Evolutionary conservation across 768 basidiomycete species (phyloP).

Genomic region (Boletus pseudo-olivaceus): DNA sequence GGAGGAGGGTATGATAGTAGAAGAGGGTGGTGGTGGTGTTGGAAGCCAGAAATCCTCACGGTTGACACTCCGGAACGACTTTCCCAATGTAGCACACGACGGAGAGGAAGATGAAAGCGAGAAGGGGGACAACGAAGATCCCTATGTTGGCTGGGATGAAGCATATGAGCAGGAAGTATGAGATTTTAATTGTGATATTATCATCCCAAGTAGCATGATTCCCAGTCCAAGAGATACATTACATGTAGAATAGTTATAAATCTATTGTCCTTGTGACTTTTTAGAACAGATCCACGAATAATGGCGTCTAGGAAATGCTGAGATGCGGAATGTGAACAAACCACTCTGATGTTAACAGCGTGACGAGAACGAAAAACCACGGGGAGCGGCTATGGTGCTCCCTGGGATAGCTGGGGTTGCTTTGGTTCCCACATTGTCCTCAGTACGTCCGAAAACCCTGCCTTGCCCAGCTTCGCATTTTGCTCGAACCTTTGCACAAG

Average conservation of each 20-base stretch:
- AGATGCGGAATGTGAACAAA: slow-evolving; percentile 1
- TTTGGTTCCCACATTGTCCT: slow-evolving; percentile 74
- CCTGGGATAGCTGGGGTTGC: slow-evolving; percentile 41
- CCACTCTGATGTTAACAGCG: slow-evolving; percentile 5
- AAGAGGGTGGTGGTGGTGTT: slow-evolving; percentile 40
- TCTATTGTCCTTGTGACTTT: slow-evolving; percentile 24
- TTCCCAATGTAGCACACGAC: slow-evolving; percentile 2
- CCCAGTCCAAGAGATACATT: slow-evolving; percentile 15
- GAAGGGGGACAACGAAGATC: slow-evolving; percentile 36
- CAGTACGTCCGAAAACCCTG: slow-evolving; percentile 88
- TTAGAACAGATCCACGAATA: slow-evolving; percentile 22
- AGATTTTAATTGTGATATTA: background rate
- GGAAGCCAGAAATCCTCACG: slow-evolving; percentile 33
- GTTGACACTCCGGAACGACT: slow-evolving; percentile 12
- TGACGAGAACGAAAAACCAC: slow-evolving; percentile 4
- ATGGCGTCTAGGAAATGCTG: slow-evolving; percentile 22
- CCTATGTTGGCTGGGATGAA: slow-evolving; percentile 41
- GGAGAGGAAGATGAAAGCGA: slow-evolving; percentile 35
- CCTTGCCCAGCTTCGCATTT: slow-evolving; percentile 86
- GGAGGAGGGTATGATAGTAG: slow-evolving; percentile 38
- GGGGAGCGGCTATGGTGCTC: slow-evolving; percentile 23
- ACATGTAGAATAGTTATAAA: slow-evolving; percentile 29
- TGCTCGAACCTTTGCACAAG: slow-evolving; percentile 86
- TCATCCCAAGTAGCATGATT: background rate
- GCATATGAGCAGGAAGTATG: slow-evolving; percentile 71